Conservation (phyloP, 2,329 filamentous ascomycete genomes). For the Ophiostoma sp. region DNA sequence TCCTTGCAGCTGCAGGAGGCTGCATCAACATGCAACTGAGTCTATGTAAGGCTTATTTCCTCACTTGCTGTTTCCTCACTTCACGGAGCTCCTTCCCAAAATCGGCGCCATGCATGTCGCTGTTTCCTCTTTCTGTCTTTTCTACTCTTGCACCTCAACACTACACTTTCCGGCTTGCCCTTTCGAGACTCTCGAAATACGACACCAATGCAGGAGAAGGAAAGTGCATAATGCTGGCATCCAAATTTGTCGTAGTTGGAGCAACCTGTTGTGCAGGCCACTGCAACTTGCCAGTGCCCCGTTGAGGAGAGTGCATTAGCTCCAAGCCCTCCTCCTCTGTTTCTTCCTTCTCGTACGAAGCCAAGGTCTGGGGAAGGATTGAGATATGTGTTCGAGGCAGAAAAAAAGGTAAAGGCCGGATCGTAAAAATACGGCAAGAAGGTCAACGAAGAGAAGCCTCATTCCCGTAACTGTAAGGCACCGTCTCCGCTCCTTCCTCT, state of each 20-base stretch:
- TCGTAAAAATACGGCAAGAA: background rate
- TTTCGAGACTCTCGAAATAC: constrained; percentile 2
- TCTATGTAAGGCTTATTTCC: background rate
- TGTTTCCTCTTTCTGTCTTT: background rate
- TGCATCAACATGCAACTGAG: background rate
- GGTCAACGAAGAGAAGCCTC: background rate
- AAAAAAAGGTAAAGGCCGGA: background rate
- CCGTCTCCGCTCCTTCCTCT: background rate
- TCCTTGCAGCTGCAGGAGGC: background rate
- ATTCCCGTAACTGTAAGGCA: background rate
- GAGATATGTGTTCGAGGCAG: background rate
- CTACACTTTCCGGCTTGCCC: background rate
- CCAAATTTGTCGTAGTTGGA: background rate
- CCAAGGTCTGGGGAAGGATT: background rate
- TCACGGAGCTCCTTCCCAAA: constrained; percentile 2
- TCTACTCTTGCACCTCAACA: background rate
- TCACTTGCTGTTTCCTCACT: background rate
- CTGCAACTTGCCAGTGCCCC: background rate
- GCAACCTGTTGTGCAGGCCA: background rate
- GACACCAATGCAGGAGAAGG: background rate
- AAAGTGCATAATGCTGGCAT: background rate
- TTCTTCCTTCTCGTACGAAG: background rate
- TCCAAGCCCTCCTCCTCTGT: background rate
- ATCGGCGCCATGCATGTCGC: background rate
- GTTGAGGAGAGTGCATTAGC: constrained; percentile 15